These are phyloP conservation scores for Aspergillus novoparasiticus DNA, from an alignment of 2,329 filamentous ascomycete genomes.

Conservation along the genomic window DNA sequence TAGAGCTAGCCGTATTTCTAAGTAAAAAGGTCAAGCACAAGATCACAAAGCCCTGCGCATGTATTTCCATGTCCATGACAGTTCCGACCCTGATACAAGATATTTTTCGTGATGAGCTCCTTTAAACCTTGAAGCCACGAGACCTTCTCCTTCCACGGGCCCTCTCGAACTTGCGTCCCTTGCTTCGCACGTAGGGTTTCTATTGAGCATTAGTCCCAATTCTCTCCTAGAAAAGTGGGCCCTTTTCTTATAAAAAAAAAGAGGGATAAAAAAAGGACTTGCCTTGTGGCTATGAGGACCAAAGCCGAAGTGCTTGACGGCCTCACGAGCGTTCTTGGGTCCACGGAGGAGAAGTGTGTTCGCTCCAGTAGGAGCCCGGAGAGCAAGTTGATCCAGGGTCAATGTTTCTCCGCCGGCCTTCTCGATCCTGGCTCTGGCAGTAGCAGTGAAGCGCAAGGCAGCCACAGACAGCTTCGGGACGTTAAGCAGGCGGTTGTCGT, in stretches of 20 bases:
- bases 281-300: slow-evolving; percentile 98
- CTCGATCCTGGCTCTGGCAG: slow-evolving; percentile 88
- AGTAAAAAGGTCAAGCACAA: background rate
- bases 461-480: slow-evolving; percentile 92
- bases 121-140: slow-evolving; percentile 99
- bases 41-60: background rate
- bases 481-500: slow-evolving; percentile 91
- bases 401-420: slow-evolving; percentile 93
- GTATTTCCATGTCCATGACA: slow-evolving; percentile 8
- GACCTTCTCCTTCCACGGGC: slow-evolving; percentile 98
- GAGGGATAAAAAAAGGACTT: slow-evolving; percentile 32
- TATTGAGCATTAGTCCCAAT: slow-evolving; percentile 40
- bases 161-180: slow-evolving; percentile 99
- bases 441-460: slow-evolving; percentile 94
- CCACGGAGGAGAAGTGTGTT: slow-evolving; percentile 97
- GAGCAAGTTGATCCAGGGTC: slow-evolving; percentile 95
- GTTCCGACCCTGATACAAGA: slow-evolving; percentile 9
- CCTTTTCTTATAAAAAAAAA: background rate
- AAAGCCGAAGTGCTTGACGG: slow-evolving; percentile 98
- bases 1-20: background rate
- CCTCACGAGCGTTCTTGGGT: slow-evolving; percentile 97
- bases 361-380: slow-evolving; percentile 90
- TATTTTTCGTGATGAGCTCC: slow-evolving; percentile 6
- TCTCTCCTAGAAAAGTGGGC: too few species aligned
- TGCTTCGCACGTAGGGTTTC: slow-evolving; percentile 97